Base-by-base conservation (phyloP, 2,329 filamentous ascomycete species). In the Claviceps capensis region DNA sequence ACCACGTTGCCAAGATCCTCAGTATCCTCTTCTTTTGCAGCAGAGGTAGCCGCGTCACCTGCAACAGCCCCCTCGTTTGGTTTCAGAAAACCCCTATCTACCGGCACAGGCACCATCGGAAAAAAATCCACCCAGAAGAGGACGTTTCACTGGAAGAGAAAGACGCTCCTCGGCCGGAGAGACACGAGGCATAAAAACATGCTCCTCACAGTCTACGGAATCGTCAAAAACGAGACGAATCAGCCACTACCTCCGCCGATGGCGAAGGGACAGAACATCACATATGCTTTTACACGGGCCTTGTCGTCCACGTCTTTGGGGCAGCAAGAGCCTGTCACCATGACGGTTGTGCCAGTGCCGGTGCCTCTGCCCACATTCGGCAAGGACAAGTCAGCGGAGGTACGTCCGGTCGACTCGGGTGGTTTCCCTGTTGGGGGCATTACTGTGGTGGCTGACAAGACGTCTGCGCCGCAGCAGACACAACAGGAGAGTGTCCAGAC, bases 171-270 rank as follows among this genome's bases (percentile, higher is more conserved):
- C 16, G 55, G 52, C 6, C 60, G 61, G 34, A 63, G 63, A 36
- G 65, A 64, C 13, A 58, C 59, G 8, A 13, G 38, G n/a, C 2
- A 61, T 64, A 55, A 57, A 0, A 55, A 56, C 52, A 61, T 57
- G 64, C 64, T 74, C 6, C 63, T 76, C 17, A 74, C 68, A 2
- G 60, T 76, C 13, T 76, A 75, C 61, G 71, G 63, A 45, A 61
- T 65, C 51, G 55, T 70, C 13, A 53, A 56, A 23, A 58, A 60
- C 36, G 62, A 66, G 34, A 53, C 54, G 3, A 55, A 56, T 34
- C 66, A 58, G 34, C 62, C 58, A 1, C 61, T 52, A 22, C 70
- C 72, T 1, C 71, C 70, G 1, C 63, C 58, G 19, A 63, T 62
- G 63, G 62, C 57, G 16, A 54, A 55, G 40, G 49, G 38, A 34